phyloP scores from a whole-genome alignment of 2,329 filamentous ascomycete species.

The Fusarium lyarnte region DNA sequence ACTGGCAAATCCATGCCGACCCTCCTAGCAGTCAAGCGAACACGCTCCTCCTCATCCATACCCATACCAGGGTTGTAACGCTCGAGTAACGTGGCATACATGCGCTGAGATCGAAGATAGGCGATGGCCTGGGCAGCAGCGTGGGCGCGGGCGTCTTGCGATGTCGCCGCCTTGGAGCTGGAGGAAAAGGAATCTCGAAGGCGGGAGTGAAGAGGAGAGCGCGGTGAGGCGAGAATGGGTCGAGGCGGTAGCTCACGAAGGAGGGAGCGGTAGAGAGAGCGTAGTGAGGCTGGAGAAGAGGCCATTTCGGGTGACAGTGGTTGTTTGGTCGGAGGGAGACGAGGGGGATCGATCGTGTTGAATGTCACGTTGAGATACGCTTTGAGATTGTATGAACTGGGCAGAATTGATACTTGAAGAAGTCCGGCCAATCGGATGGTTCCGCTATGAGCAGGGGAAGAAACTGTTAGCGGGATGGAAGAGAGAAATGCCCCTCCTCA shows the following conservation, averaged over 20 bases:
- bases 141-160: slow-evolving; percentile 42
- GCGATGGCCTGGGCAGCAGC: slow-evolving; percentile 78
- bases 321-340: background rate
- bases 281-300: slow-evolving; percentile 62
- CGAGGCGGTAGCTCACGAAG: slow-evolving; percentile 88
- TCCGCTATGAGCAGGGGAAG: slow-evolving; percentile 5
- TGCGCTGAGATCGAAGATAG: slow-evolving; percentile 86
- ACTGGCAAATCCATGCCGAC: slow-evolving; percentile 90
- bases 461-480: slow-evolving; percentile 26
- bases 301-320: slow-evolving; percentile 39
- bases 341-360: background rate
- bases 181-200: slow-evolving; percentile 45
- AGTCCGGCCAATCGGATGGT: slow-evolving; percentile 25
- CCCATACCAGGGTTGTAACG: slow-evolving; percentile 93
- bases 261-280: slow-evolving; percentile 86
- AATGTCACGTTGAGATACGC: background rate
- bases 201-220: slow-evolving; percentile 61
- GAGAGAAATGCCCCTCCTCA: slow-evolving; percentile 33
- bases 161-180: slow-evolving; percentile 65
- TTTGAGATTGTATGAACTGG: background rate
- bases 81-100: slow-evolving; percentile 83
- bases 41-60: slow-evolving; percentile 85
- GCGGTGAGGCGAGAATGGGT: slow-evolving; percentile 62
- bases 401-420: slow-evolving; percentile 25
- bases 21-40: slow-evolving; percentile 82